These are phyloP conservation scores for Cutaneotrichosporon cutaneum DNA, from an alignment of 1,284 basidiomycete species.

Conservation along the genomic window DNA sequence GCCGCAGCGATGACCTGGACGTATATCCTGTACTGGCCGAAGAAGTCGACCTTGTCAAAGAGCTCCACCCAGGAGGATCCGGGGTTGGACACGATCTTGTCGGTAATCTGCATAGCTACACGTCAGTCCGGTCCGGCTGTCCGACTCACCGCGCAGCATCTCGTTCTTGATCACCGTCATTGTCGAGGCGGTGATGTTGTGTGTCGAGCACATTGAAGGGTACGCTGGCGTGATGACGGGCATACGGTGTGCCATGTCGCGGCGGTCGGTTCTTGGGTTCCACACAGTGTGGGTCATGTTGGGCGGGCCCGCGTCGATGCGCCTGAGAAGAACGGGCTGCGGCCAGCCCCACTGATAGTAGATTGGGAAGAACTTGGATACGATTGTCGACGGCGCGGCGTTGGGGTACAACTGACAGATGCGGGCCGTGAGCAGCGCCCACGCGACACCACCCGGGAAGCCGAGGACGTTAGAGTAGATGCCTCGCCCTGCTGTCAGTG, in stretches of 20 bases:
- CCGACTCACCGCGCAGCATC: slow-evolving; percentile 75
- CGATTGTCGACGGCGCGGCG: slow-evolving; percentile 88
- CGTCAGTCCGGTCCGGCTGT: slow-evolving; percentile 16
- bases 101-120: slow-evolving; percentile 84
- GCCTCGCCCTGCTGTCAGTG: slow-evolving; percentile 66
- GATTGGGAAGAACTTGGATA: slow-evolving; percentile 95
- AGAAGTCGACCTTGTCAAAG: slow-evolving; percentile 94
- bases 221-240: slow-evolving; percentile 99
- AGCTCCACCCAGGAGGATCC: slow-evolving; percentile 86
- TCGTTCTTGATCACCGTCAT: slow-evolving; percentile 96
- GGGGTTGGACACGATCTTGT: slow-evolving; percentile 69
- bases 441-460: slow-evolving; percentile 96
- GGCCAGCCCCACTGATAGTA: slow-evolving; percentile 99
- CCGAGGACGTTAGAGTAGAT: slow-evolving; percentile 99
- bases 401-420: slow-evolving; percentile 99
- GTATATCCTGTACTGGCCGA: slow-evolving; percentile 95
- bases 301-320: slow-evolving; percentile 87
- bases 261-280: slow-evolving; percentile 97
- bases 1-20: slow-evolving; percentile 96
- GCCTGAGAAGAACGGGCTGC: slow-evolving; percentile 91
- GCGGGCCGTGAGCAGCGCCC: slow-evolving; percentile 96
- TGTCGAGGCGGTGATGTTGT: slow-evolving; percentile 94
- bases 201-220: slow-evolving; percentile 99
- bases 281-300: slow-evolving; percentile 85
- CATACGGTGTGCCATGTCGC: slow-evolving; percentile 93